A percentile compares a stretch with the other conserved stretches of the same genome.
Conservation (phyloP, 805 yeast species). For the Starmerella potacharoeniae region DNA sequence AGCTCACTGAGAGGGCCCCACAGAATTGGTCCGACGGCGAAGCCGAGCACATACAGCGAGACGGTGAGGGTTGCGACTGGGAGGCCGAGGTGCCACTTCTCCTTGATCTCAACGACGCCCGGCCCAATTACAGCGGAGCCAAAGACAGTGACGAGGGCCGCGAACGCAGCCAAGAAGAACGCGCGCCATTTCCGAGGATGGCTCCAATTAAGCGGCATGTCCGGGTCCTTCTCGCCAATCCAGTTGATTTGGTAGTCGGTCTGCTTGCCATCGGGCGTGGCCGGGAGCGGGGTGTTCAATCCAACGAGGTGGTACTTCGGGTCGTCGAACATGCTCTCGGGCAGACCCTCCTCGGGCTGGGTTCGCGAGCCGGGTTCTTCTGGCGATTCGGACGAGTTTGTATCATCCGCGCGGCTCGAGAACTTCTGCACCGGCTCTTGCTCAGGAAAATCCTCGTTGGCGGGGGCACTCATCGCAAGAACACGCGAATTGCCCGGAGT, state of each 20-base stretch:
- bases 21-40: constrained; percentile 55
- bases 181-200: constrained; percentile 14
- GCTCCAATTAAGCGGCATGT: constrained; percentile 47
- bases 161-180: constrained; percentile 32
- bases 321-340: background rate
- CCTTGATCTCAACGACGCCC: constrained; percentile 29
- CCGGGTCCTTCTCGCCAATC: constrained; percentile 39
- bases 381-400: background rate
- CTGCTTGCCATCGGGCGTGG: background rate
- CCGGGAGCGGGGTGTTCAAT: constrained; percentile 3
- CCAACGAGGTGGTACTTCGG: background rate
- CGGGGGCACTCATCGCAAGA: constrained; percentile 28
- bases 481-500: constrained; percentile 8
- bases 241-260: constrained; percentile 5
- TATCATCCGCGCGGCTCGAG: background rate
- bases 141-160: constrained; percentile 28
- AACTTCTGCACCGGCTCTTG: background rate
- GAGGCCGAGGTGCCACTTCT: constrained; percentile 35
- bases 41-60: constrained; percentile 51
- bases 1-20: constrained; percentile 46
- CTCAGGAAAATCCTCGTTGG: constrained; percentile 5
- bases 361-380: no score
- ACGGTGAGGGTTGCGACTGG: constrained; percentile 45
- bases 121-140: constrained; percentile 40
- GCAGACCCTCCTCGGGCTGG: background rate